Base-by-base conservation (phyloP, 2,329 filamentous ascomycete genomes). In the Aspergillus chevalieri region DNA sequence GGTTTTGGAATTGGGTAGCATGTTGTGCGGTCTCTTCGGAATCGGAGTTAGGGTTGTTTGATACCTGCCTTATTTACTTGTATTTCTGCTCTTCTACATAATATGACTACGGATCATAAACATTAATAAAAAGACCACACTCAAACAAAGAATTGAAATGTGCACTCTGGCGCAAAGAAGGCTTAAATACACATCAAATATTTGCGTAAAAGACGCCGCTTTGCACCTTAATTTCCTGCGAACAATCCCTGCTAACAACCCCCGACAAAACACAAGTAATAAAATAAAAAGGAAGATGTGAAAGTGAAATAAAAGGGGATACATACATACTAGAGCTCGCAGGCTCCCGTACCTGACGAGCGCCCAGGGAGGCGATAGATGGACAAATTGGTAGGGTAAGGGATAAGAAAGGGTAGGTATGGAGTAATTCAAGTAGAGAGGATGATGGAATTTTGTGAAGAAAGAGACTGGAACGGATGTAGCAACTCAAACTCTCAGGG, bases 101-200 rank as follows among this genome's bases (percentile, higher is more conserved):
- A 30, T 30, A 12, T 30, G 26, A 30, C 12, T 30, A 30, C 10
- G 26, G 26, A 30, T 10, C 4, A 12, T 28, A 4, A 5, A 30
- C 4, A 30, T 12, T 30, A 30, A 30, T 12, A 4, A 30, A 30
- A 12, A 30, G 8, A 28, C 26, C 9, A 30, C 26, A 12, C 9
- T 12, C 26, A 46, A 19, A 39, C n/a, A 15, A 14, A 22, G 8
- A 21, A 43, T 43, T 28, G 42, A 30, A 49, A 49, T 46, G 52
- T 38, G 48, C 42, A 53, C 47, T 36, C 30, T 44, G 26, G 43
- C 41, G 30, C 28, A 28, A 52, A 36, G 44, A 47, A 47, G 52
- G 39, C 51, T 30, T 30, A 53, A 44, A 48, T 53, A 52, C 50
- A 52, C 42, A 47, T 46, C 28, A 30, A 30, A 12, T 30, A 30